Evolutionary conservation across 306 rosid genomes (phyloP).

Genomic region (Chamaecrista fasciculata): DNA sequence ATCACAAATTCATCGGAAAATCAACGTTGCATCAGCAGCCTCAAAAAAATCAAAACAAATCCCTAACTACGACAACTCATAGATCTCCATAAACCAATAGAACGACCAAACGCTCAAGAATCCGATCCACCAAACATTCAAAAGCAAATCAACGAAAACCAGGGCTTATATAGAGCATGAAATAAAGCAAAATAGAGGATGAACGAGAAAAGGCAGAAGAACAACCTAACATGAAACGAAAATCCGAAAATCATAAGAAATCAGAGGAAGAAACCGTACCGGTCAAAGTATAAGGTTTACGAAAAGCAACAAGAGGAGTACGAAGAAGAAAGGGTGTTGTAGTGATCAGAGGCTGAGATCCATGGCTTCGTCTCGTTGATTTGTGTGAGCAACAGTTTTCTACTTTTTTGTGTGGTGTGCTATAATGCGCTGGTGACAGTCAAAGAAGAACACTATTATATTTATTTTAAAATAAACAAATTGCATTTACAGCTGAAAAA

Average conservation of each 20-base stretch:
- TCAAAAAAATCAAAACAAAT: not conserved
- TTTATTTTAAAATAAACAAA: not conserved
- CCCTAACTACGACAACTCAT: not conserved
- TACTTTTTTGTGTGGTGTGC: conserved; percentile 41
- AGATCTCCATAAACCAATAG: conserved; percentile 2
- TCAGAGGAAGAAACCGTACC: conserved; percentile 28
- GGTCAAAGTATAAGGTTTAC: conserved; percentile 22
- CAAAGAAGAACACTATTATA: conserved; percentile 41
- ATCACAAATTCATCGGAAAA: conserved; percentile 14
- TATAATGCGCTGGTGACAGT: conserved; percentile 62
- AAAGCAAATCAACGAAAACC: not conserved
- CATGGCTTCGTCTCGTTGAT: conserved; percentile 29
- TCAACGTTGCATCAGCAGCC: not conserved
- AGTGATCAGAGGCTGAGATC: conserved; percentile 43
- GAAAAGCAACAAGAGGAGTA: conserved; percentile 28
- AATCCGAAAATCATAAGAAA: not conserved
- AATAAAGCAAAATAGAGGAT: not conserved
- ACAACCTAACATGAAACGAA: not conserved
- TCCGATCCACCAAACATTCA: conserved; percentile 34
- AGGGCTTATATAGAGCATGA: not conserved
- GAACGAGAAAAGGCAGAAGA: not conserved
- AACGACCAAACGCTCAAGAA: not conserved
- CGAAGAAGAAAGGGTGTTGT: not conserved
- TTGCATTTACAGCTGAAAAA: not conserved
- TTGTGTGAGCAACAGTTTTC: conserved; percentile 32